Percentiles rank a stretch among this genome's conserved stretches.
Conservation (phyloP, 1,284 basidiomycete genomes). For the Sporisorium reilianum region DNA sequence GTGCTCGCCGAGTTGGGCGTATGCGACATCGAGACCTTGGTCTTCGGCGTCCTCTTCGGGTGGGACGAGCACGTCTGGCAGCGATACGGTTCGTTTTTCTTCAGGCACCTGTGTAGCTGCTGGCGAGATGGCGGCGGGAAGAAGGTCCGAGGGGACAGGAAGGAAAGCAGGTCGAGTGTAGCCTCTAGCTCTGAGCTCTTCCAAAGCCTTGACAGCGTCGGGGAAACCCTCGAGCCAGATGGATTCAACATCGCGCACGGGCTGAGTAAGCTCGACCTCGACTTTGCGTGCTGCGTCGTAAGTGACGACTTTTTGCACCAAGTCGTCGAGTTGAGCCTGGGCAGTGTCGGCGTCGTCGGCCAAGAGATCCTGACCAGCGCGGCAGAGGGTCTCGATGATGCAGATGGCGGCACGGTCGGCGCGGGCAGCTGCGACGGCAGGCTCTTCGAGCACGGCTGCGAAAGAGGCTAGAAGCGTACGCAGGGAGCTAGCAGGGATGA, state of each 20-base stretch:
- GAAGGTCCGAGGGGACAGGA: conserved; percentile 57
- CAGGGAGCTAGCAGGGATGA: conserved; percentile 82
- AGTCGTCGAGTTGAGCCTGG: conserved; percentile 54
- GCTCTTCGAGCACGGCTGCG: conserved; percentile 86
- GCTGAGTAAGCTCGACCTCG: conserved; percentile 50
- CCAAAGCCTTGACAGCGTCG: conserved; percentile 56
- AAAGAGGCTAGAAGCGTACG: conserved; percentile 82
- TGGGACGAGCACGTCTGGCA: conserved; percentile 61
- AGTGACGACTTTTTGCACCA: conserved; percentile 54
- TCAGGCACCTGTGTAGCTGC: conserved; percentile 30
- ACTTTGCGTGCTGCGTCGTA: conserved; percentile 58
- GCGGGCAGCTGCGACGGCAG: conserved; percentile 85
- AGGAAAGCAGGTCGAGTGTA: conserved; percentile 59
- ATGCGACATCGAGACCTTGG: conserved; percentile 56
- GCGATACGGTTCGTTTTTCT: conserved; percentile 32
- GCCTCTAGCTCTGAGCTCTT: conserved; percentile 32
- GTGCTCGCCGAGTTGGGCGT: conserved; percentile 36
- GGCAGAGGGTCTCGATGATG: conserved; percentile 82
- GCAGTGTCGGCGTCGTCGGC: conserved; percentile 22
- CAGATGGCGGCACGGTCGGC: conserved; percentile 86
- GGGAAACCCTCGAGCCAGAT: conserved; percentile 63
- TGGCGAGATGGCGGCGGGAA: conserved; percentile 59
- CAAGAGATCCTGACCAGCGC: conserved; percentile 60
- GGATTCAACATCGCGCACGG: conserved; percentile 40
- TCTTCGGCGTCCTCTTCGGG: conserved; percentile 59